These are phyloP conservation scores for Pseudogymnoascus sp. DNA, from an alignment of 2,329 filamentous ascomycete species.

Conservation along the genomic window DNA sequence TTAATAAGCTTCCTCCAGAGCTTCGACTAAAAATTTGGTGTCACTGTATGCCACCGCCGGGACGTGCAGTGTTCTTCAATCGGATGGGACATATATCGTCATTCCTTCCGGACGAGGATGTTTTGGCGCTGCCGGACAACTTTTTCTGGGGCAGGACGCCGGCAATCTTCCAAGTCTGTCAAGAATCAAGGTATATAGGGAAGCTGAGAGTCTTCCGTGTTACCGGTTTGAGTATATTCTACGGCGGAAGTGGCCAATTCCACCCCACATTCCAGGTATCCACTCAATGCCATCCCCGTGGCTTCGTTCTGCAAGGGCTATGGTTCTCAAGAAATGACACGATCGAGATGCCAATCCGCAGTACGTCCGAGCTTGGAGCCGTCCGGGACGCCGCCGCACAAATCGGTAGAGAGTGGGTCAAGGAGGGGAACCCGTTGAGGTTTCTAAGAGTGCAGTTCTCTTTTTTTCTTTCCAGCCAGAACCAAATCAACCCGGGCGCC, in stretches of 20 bases:
- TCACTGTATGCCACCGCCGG: not conserved
- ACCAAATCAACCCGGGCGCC: not conserved
- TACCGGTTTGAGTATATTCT: not conserved
- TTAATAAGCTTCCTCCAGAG: not conserved
- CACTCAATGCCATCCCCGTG: not conserved
- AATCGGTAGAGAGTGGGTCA: not conserved
- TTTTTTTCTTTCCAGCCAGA: not conserved
- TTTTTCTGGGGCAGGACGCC: not conserved
- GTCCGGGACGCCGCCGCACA: not conserved
- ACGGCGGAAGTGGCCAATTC: not conserved
- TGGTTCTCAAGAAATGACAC: conserved; percentile 5
- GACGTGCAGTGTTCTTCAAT: not conserved
- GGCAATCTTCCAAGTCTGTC: not conserved
- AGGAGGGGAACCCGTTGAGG: not conserved
- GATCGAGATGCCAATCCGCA: not conserved
- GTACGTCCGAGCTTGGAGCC: not conserved
- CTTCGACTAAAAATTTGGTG: not conserved
- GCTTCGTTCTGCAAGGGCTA: not conserved
- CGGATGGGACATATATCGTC: not conserved
- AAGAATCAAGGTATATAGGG: not conserved
- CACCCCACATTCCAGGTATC: not conserved
- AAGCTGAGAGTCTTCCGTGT: not conserved
- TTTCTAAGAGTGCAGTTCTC: not conserved
- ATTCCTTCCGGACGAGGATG: not conserved
- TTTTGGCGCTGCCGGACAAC: not conserved